Percentiles rank a stretch among this genome's conserved stretches.
Conservation (phyloP, 2,329 filamentous ascomycete genomes). For the Aurifilum marmelostoma region DNA sequence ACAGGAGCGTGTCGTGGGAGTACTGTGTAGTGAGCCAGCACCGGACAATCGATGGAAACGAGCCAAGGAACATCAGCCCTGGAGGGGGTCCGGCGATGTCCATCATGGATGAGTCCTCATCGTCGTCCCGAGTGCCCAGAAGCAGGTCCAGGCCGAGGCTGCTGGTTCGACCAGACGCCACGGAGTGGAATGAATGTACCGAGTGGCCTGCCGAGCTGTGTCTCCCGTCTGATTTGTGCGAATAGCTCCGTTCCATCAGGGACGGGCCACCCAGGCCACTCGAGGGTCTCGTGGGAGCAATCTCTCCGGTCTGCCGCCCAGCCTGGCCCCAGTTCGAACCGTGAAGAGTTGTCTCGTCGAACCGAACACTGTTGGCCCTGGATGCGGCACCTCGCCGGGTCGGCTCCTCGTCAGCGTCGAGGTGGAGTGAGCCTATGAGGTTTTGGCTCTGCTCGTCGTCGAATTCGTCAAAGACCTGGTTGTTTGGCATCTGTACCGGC, state of each 20-base stretch:
- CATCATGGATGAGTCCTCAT: constrained; percentile 57
- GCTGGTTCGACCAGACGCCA: constrained; percentile 78
- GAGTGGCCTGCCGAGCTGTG: constrained; percentile 92
- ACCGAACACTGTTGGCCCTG: constrained; percentile 93
- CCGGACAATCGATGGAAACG: constrained; percentile 90
- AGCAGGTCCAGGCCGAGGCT: constrained; percentile 82
- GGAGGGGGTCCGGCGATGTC: constrained; percentile 78
- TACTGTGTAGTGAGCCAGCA: constrained; percentile 94
- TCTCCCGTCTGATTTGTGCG: constrained; percentile 93
- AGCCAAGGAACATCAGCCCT: constrained; percentile 81
- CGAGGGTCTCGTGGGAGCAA: constrained; percentile 74
- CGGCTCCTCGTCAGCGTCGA: constrained; percentile 86
- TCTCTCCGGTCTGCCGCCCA: constrained; percentile 81
- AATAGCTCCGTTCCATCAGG: constrained; percentile 88
- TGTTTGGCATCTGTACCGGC: constrained; percentile 76
- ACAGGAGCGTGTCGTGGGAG: constrained; percentile 84
- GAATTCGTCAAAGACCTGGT: constrained; percentile 86
- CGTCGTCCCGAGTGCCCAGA: constrained; percentile 58
- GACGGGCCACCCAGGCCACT: constrained; percentile 78
- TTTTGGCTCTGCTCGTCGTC: constrained; percentile 79
- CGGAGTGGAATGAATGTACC: constrained; percentile 67
- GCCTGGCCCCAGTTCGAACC: constrained; percentile 81
- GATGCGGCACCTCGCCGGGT: constrained; percentile 85
- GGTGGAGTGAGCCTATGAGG: constrained; percentile 76
- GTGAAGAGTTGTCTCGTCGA: constrained; percentile 93